phyloP scores from a whole-genome alignment of 768 basidiomycete genomes.

The Ramaria sp. region DNA sequence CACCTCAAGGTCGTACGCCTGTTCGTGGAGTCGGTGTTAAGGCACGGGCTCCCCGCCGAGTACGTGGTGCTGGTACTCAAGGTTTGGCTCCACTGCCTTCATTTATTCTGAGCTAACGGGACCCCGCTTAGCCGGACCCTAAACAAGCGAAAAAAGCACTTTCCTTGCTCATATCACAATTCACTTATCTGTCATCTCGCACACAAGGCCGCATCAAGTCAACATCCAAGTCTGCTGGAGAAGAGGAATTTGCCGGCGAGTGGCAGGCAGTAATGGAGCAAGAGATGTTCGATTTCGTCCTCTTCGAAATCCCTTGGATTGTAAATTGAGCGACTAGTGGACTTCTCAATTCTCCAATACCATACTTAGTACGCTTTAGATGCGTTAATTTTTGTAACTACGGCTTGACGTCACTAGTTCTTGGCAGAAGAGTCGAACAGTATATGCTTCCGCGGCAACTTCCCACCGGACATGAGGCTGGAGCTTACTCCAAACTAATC shows the following conservation, averaged over 20 bases:
- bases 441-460: not conserved
- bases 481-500: too few relatives aligned
- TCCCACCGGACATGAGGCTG: not conserved
- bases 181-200: slow-evolving; percentile 69
- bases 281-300: slow-evolving; percentile 90
- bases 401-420: too few relatives aligned
- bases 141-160: slow-evolving; percentile 77
- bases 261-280: slow-evolving; percentile 90
- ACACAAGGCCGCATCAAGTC: slow-evolving; percentile 41
- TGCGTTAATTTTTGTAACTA: too few relatives aligned
- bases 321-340: slow-evolving; percentile 34
- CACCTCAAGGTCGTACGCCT: slow-evolving; percentile 87
- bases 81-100: slow-evolving; percentile 30
- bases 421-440: too few relatives aligned
- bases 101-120: not conserved
- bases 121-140: slow-evolving; percentile 59
- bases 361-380: not conserved
- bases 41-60: slow-evolving; percentile 90
- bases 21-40: slow-evolving; percentile 89
- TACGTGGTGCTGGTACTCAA: slow-evolving; percentile 77
- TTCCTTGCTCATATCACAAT: slow-evolving; percentile 59
- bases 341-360: not conserved
- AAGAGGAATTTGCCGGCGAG: slow-evolving; percentile 77
- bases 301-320: slow-evolving; percentile 92
- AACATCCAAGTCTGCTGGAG: slow-evolving; percentile 25